Percentiles rank a stretch among this genome's conserved stretches.
Evolutionary conservation across 2,329 filamentous ascomycete species (phyloP).

Genomic region (Pezizomycotina sp.): DNA sequence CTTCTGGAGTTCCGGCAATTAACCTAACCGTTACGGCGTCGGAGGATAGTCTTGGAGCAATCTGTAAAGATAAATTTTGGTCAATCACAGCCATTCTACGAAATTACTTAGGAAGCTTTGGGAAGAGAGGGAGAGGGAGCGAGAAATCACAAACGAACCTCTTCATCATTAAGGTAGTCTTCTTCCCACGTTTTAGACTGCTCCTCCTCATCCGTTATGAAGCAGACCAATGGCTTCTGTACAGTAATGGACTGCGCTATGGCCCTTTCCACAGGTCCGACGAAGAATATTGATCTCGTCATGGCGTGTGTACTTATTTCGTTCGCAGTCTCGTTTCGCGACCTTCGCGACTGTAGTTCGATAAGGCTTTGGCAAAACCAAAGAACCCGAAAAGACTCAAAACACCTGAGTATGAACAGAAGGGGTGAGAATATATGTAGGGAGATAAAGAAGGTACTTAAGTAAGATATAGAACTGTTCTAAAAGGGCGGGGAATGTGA

Average conservation of each 20-base stretch:
- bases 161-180: conserved; percentile 9
- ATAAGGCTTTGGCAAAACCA: too few relatives aligned
- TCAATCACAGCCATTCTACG: too few relatives aligned
- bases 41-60: conserved; percentile 3
- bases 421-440: too few relatives aligned
- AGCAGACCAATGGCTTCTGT: conserved; percentile 11
- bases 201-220: conserved; percentile 15
- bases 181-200: conserved; percentile 11
- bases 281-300: conserved; percentile 16
- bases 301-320: too few relatives aligned
- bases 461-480: too few relatives aligned
- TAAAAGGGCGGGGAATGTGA: too few relatives aligned
- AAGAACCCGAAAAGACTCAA: too few relatives aligned
- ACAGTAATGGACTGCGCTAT: conserved; percentile 10
- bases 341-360: too few relatives aligned
- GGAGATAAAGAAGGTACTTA: too few relatives aligned
- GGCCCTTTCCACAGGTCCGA: conserved; percentile 11
- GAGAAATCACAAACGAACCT: conserved; percentile 1
- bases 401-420: too few relatives aligned
- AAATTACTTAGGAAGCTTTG: too few relatives aligned
- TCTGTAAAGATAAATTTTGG: conserved; percentile 5
- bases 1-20: conserved; percentile 12
- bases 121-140: background rate
- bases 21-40: conserved; percentile 9
- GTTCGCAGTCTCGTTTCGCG: too few relatives aligned